Conservation (phyloP, 2,329 filamentous ascomycete genomes). For the Paecilomyces dactylethromorphus region DNA sequence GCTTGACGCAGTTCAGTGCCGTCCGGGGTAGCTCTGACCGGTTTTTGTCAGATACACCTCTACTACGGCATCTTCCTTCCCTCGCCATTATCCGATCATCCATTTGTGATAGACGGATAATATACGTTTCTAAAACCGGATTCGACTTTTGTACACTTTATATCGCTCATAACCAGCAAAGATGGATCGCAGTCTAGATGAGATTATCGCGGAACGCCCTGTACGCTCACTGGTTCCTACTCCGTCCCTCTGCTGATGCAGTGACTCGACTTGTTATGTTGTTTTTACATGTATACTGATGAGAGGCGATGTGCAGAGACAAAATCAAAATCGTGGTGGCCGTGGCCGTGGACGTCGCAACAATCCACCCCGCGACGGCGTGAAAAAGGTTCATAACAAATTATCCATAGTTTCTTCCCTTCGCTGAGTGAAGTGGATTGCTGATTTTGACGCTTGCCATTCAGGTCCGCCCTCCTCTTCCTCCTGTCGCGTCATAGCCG, state of each 20-base stretch:
- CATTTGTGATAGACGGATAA: not conserved
- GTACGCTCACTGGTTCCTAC: slow-evolving; percentile 27
- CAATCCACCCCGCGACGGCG: slow-evolving; percentile 69
- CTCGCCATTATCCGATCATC: not conserved
- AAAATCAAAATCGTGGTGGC: slow-evolving; percentile 27
- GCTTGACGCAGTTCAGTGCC: not conserved
- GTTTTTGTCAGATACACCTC: not conserved
- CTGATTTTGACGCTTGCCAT: slow-evolving; percentile 8
- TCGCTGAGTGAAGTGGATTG: slow-evolving; percentile 8
- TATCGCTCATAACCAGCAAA: slow-evolving; percentile 9
- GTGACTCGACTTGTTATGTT: not conserved
- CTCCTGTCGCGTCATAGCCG: slow-evolving; percentile 27
- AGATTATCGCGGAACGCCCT: slow-evolving; percentile 57
- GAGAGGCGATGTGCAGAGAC: slow-evolving; percentile 5
- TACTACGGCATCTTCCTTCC: not conserved
- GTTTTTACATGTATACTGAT: not conserved
- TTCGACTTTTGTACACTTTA: not conserved
- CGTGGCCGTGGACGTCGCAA: slow-evolving; percentile 38
- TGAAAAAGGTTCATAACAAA: slow-evolving; percentile 67
- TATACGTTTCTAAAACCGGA: not conserved
- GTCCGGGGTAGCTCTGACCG: not conserved
- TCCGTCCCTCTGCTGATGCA: not conserved
- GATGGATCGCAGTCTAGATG: slow-evolving; percentile 61
- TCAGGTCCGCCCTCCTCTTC: slow-evolving; percentile 40
- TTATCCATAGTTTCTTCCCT: slow-evolving; percentile 4